These are phyloP conservation scores for Hymenochaete sp. DNA, from an alignment of 1,284 basidiomycete species.

Conservation along the genomic window DNA sequence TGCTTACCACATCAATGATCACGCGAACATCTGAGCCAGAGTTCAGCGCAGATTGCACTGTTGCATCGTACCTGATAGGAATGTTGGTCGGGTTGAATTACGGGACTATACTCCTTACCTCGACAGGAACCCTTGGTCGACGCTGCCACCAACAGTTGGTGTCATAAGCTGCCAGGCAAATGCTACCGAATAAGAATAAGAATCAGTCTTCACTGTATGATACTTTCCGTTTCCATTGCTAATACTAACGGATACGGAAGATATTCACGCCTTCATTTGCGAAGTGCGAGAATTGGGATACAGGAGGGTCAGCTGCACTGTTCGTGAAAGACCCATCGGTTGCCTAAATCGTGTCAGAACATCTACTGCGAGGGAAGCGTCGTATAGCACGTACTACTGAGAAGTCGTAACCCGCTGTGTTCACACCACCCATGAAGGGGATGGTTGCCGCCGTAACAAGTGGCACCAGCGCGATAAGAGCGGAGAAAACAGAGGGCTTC, in stretches of 20 bases:
- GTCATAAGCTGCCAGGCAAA: conserved; percentile 30
- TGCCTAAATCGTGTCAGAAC: conserved; percentile 1
- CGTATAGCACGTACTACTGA: conserved; percentile 13
- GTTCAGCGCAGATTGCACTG: conserved; percentile 24
- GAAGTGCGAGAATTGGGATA: conserved; percentile 18
- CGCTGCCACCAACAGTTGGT: conserved; percentile 22
- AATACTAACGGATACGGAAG: conserved; percentile 19
- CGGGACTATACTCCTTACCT: background rate
- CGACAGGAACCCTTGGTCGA: conserved; percentile 25
- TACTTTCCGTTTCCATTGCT: background rate
- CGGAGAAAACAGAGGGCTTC: too few species aligned
- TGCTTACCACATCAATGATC: conserved; percentile 27
- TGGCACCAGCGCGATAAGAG: conserved; percentile 17
- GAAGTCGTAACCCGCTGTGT: conserved; percentile 23
- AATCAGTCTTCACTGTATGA: too few species aligned
- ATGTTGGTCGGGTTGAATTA: background rate
- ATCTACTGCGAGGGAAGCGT: background rate
- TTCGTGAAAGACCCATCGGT: conserved; percentile 22
- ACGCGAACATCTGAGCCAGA: conserved; percentile 23
- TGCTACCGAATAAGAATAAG: conserved; percentile 12
- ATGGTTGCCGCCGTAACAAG: conserved; percentile 1
- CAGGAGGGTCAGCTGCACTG: conserved; percentile 17
- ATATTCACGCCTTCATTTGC: conserved; percentile 19
- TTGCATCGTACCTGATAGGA: conserved; percentile 19
- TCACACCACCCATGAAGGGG: conserved; percentile 19